Conservation (phyloP, 148 eudicot species). For the Heliosperma pusillum region DNA sequence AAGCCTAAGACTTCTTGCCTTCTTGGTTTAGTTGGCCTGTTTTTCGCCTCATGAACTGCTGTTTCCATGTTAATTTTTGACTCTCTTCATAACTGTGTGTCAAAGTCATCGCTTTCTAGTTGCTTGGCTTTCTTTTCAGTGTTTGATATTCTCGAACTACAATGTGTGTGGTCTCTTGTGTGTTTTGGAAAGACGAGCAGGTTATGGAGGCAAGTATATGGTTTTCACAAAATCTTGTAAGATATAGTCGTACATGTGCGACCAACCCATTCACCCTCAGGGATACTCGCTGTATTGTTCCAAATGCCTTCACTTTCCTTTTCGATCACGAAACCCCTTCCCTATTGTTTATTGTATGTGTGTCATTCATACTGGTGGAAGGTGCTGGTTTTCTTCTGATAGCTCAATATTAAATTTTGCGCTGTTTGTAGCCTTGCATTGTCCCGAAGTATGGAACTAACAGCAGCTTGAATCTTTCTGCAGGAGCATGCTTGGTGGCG, state of each 20-base stretch:
- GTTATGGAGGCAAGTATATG: not conserved
- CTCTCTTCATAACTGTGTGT: not conserved
- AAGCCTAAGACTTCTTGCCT: too few species aligned
- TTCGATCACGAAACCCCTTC: too few species aligned
- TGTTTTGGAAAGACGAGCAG: not conserved
- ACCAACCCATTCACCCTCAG: too few species aligned
- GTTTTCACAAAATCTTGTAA: too few species aligned
- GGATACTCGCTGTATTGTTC: too few species aligned
- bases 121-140: not conserved
- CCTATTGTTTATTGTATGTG: too few species aligned
- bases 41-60: not conserved
- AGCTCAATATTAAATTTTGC: too few species aligned
- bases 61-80: not conserved
- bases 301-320: too few species aligned
- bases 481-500: slow-evolving; percentile 58
- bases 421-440: not conserved
- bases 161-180: not conserved
- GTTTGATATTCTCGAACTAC: not conserved
- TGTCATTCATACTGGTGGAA: too few species aligned
- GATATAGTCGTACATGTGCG: too few species aligned
- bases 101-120: not conserved
- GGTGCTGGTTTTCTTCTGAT: too few species aligned
- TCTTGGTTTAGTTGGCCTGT: not conserved
- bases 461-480: slow-evolving; percentile 14
- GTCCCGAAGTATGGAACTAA: not conserved